Base-by-base conservation (phyloP, 2,329 filamentous ascomycete genomes). In the Gaeumannomyces sp. region DNA sequence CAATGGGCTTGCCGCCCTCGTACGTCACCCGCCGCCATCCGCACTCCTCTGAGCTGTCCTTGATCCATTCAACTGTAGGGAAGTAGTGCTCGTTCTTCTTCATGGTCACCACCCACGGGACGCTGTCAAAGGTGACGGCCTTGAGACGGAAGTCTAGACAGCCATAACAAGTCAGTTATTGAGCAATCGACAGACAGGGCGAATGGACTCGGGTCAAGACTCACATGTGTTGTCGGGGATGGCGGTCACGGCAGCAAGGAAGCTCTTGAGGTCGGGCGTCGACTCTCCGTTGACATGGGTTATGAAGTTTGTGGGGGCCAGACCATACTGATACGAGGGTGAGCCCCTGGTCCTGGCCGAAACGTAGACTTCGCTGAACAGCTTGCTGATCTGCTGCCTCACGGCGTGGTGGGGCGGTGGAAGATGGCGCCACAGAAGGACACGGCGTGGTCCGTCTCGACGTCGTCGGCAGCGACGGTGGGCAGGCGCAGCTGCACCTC, bases 1-100 rank as follows among this genome's bases (percentile, higher is more conserved):
- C 72, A 31, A 86, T 76, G 1, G 79, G 75, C 68, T 81, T 78
- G 61, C 79, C 81, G 70, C 80, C 81, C 71, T 88, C 85, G 68
- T 89, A 88, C 4, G 86, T 86, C 27, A 87, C 80, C 53, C 87
- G 79, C 64, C 81, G 81, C 87, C 87, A 90, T 62, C 86, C 86
- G 68, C 83, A 86, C 1, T 81, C 76, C 68, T 86, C 85, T 8
- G 76, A 76, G 19, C 77, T 73, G 68, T 89, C 87, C 75, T 89
- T 89, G 76, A 87, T 84, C 82, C 86, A 89, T 72, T 90, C 88
- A 76, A 86, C 85, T 0, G 86, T 89, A 0, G 88, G 87, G 76
- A 90, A 90, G 76, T 99, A 99, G 77, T 99, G 95, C 74, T 99
- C 94, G 71, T 97, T 97, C 85, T 98, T 98, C 87, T 99, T 99